Conservation (phyloP, 164 flowering plant genomes). For the Cinnamomum micranthum region DNA sequence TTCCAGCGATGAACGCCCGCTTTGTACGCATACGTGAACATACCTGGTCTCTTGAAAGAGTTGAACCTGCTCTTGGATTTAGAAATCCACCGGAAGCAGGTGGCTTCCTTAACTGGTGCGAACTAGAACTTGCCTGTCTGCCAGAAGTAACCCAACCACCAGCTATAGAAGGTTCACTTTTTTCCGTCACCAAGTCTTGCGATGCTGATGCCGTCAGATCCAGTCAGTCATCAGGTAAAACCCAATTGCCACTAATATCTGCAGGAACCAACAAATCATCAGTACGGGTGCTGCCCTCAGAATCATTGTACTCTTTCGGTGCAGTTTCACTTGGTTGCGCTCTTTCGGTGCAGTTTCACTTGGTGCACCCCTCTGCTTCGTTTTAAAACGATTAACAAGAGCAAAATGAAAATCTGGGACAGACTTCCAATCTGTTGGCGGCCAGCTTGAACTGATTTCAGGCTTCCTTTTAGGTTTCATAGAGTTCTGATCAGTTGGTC, state of each 20-base stretch:
- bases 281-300: conserved; percentile 9
- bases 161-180: conserved; percentile 11
- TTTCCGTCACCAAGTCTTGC: conserved; percentile 17
- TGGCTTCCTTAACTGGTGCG: too few species aligned
- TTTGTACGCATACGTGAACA: too few species aligned
- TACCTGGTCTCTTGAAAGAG: too few species aligned
- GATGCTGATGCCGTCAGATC: conserved; percentile 8
- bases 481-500: conserved; percentile 20
- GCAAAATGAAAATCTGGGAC: conserved; percentile 59
- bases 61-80: too few species aligned
- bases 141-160: conserved; percentile 5
- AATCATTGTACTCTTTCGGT: conserved; percentile 3
- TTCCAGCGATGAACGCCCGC: too few species aligned
- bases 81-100: too few species aligned
- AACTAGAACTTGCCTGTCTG: neutral
- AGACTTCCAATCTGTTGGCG: conserved; percentile 72
- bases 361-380: conserved; percentile 16
- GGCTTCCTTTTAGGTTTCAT: conserved; percentile 30
- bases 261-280: conserved; percentile 15
- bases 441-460: conserved; percentile 49
- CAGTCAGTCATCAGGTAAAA: conserved; percentile 25
- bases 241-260: conserved; percentile 26
- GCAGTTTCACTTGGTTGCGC: too few species aligned
- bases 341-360: conserved; percentile 10
- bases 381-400: conserved; percentile 31